These are phyloP conservation scores for Platanthera zijinensis DNA, from an alignment of 106 monocot species.

Conservation along the genomic window DNA sequence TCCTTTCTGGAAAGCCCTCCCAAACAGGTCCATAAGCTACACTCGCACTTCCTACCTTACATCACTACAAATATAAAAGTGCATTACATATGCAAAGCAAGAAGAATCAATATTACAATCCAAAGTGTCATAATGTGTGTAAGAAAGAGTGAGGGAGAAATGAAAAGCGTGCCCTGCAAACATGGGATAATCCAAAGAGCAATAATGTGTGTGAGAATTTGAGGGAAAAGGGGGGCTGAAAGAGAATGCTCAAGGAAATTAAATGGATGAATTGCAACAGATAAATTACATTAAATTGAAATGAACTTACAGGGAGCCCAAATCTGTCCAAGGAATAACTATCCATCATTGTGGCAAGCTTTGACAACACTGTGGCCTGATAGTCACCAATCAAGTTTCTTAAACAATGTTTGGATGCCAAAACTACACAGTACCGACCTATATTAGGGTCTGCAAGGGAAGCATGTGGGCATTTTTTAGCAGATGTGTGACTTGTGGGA, in stretches of 20 bases:
- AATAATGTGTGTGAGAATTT: background rate
- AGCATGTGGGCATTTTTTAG: conserved; percentile 11
- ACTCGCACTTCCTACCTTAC: no score
- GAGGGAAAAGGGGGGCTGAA: background rate
- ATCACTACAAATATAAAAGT: no score
- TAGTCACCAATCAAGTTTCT: conserved; percentile 63
- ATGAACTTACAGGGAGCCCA: conserved; percentile 79
- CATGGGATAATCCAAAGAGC: background rate
- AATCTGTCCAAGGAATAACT: conserved; percentile 60
- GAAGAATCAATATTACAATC: background rate
- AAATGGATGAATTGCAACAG: background rate
- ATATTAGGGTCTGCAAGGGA: conserved; percentile 57
- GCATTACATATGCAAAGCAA: background rate
- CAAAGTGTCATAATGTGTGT: background rate
- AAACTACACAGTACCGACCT: conserved; percentile 55
- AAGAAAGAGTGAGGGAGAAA: background rate
- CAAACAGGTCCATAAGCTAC: no score
- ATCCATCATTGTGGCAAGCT: conserved; percentile 46
- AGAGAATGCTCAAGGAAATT: background rate
- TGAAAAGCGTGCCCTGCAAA: background rate
- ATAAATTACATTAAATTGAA: background rate
- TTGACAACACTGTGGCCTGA: conserved; percentile 33
- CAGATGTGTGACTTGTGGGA: conserved; percentile 8
- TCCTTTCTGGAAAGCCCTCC: no score
- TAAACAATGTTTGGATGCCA: conserved; percentile 64